Conservation (phyloP, 2,329 filamentous ascomycete species). For the Apiospora phragmitis region DNA sequence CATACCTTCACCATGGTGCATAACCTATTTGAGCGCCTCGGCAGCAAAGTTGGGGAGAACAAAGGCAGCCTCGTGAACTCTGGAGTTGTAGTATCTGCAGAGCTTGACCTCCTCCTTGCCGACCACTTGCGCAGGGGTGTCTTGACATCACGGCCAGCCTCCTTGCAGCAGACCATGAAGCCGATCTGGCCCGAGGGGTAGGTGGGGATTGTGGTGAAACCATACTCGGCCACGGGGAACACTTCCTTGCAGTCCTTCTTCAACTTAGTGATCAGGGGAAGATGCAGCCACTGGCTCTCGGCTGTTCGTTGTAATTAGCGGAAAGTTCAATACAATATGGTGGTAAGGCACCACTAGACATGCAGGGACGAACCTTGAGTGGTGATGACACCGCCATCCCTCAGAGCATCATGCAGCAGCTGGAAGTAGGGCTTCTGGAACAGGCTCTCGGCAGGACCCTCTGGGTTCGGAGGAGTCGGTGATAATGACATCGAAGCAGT, state of each 20-base stretch:
- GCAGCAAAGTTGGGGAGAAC: slow-evolving; percentile 91
- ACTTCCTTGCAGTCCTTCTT: slow-evolving; percentile 97
- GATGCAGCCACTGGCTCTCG: slow-evolving; percentile 99
- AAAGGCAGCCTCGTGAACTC: slow-evolving; percentile 94
- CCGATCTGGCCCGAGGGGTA: slow-evolving; percentile 99
- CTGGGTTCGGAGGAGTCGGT: slow-evolving; percentile 98
- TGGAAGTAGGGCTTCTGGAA: slow-evolving; percentile 99
- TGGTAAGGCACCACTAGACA: slow-evolving; percentile 29
- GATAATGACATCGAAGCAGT: slow-evolving; percentile 98
- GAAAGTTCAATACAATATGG: background rate
- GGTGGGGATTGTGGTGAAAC: slow-evolving; percentile 98
- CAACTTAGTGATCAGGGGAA: slow-evolving; percentile 88
- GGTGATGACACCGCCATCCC: slow-evolving; percentile 96
- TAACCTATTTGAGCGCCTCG: slow-evolving; percentile 63
- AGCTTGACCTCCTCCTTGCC: slow-evolving; percentile 88
- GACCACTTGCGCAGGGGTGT: slow-evolving; percentile 82
- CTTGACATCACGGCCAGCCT: slow-evolving; percentile 78
- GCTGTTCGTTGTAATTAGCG: slow-evolving; percentile 54
- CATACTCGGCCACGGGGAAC: slow-evolving; percentile 97
- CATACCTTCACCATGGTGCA: background rate
- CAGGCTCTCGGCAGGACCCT: slow-evolving; percentile 86
- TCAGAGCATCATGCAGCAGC: slow-evolving; percentile 84
- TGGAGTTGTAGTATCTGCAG: slow-evolving; percentile 96
- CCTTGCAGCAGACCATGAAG: slow-evolving; percentile 99
- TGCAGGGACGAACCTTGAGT: slow-evolving; percentile 98